These are phyloP conservation scores for Ziziphus jujuba DNA, from an alignment of 306 rosid species.

Conservation along the genomic window DNA sequence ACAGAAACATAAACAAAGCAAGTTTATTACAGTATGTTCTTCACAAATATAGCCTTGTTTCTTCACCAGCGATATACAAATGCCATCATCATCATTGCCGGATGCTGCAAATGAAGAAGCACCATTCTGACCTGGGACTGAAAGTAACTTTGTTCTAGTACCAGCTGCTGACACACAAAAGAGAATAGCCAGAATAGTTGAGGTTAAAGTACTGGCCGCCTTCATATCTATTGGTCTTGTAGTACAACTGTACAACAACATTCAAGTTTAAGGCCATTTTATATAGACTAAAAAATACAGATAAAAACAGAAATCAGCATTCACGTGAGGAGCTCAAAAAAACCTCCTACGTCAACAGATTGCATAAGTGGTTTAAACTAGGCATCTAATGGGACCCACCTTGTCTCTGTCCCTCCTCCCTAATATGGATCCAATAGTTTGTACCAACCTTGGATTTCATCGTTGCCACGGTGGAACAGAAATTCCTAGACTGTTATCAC, in stretches of 20 bases:
- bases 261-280: constrained; percentile 1
- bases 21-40: constrained; percentile 45
- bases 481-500: constrained; percentile 16
- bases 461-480: constrained; percentile 16
- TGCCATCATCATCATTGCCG: constrained; percentile 35
- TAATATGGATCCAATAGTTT: not conserved
- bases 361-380: constrained; percentile 19
- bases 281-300: constrained; percentile 20
- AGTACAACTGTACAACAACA: not conserved
- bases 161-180: constrained; percentile 24
- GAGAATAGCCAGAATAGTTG: constrained; percentile 10
- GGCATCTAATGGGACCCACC: constrained; percentile 28
- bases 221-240: constrained; percentile 12
- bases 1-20: constrained; percentile 12
- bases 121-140: constrained; percentile 1
- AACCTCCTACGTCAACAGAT: constrained; percentile 14
- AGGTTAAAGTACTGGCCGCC: constrained; percentile 26
- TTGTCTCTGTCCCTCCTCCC: not conserved
- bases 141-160: constrained; percentile 22
- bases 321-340: constrained; percentile 16
- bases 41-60: constrained; percentile 62
- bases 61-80: constrained; percentile 47
- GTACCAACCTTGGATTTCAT: constrained; percentile 14
- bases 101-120: constrained; percentile 9
- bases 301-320: constrained; percentile 20